These are phyloP conservation scores for Penicillium salamii DNA, from an alignment of 495 filamentous ascomycete species.

Conservation along the genomic window DNA sequence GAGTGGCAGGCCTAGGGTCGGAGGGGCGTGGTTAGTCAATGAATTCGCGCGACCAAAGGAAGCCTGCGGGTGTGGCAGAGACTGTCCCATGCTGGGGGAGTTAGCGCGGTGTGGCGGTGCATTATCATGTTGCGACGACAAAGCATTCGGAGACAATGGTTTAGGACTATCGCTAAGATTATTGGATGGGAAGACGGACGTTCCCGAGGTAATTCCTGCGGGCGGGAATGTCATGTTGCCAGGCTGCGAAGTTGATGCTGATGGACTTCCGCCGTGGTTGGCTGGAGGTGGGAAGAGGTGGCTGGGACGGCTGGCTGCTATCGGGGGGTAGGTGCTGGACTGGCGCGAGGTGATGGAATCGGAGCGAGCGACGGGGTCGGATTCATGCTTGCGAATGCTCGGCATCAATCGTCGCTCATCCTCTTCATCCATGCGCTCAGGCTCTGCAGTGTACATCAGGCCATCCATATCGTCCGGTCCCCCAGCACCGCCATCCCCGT, in stretches of 20 bases:
- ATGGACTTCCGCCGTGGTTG: conserved; percentile 47
- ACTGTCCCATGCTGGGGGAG: conserved; percentile 67
- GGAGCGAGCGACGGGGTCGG: conserved; percentile 36
- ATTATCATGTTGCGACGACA: conserved; percentile 57
- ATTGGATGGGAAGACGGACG: conserved; percentile 66
- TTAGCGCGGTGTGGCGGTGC: conserved; percentile 54
- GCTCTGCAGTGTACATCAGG: conserved; percentile 58
- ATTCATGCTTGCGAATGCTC: conserved; percentile 69
- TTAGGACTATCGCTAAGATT: conserved; percentile 84
- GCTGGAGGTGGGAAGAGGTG: conserved; percentile 58
- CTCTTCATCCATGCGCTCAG: conserved; percentile 64
- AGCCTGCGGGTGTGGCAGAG: conserved; percentile 58
- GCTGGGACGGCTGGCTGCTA: conserved; percentile 46
- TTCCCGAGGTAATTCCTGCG: conserved; percentile 38
- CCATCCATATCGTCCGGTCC: conserved; percentile 73
- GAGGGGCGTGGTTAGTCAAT: conserved; percentile 24
- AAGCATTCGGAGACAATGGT: conserved; percentile 73
- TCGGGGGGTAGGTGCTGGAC: conserved; percentile 76
- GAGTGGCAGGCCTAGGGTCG: conserved; percentile 33
- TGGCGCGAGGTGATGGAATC: conserved; percentile 58
- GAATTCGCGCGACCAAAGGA: conserved; percentile 55
- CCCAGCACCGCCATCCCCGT: conserved; percentile 44
- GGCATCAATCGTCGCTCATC: conserved; percentile 59
- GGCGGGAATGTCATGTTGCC: conserved; percentile 44
- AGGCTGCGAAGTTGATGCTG: conserved; percentile 53